Conservation (phyloP, 495 filamentous ascomycete genomes). For the Aspergillus ostianus region DNA sequence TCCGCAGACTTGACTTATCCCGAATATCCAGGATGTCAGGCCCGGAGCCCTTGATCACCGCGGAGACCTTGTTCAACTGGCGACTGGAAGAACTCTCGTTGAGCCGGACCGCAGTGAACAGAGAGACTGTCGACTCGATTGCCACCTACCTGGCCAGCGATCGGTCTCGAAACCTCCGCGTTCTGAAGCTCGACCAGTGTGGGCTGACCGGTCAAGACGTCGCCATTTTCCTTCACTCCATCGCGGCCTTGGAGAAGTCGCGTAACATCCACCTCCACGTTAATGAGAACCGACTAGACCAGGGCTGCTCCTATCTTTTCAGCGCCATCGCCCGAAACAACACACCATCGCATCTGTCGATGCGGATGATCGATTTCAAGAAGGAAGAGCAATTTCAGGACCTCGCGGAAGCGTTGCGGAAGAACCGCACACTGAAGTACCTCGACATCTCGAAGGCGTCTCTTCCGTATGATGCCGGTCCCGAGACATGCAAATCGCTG, state of each 20-base stretch:
- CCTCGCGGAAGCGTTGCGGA: constrained; percentile 67
- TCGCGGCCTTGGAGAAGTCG: constrained; percentile 52
- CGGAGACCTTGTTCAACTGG: constrained; percentile 70
- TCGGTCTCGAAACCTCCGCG: constrained; percentile 62
- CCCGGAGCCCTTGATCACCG: constrained; percentile 61
- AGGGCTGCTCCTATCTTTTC: constrained; percentile 66
- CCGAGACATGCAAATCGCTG: constrained; percentile 71
- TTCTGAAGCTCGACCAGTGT: constrained; percentile 75
- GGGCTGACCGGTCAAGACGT: constrained; percentile 74
- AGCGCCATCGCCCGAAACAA: constrained; percentile 61
- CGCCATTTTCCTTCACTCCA: constrained; percentile 73
- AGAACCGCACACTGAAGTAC: constrained; percentile 69
- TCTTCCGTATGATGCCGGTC: constrained; percentile 72
- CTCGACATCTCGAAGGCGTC: constrained; percentile 90
- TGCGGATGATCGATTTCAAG: constrained; percentile 85
- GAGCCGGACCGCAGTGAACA: constrained; percentile 62
- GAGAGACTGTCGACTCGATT: constrained; percentile 55
- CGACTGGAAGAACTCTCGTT: constrained; percentile 71
- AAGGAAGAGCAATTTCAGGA: constrained; percentile 73
- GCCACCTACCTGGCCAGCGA: constrained; percentile 61
- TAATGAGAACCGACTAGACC: constrained; percentile 78
- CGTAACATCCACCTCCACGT: constrained; percentile 74
- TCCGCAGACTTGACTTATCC: constrained; percentile 71
- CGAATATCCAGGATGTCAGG: constrained; percentile 62
- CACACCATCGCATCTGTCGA: constrained; percentile 69